Base-by-base conservation (phyloP, 768 basidiomycete genomes). In the Macrolepiota dolichaula region DNA sequence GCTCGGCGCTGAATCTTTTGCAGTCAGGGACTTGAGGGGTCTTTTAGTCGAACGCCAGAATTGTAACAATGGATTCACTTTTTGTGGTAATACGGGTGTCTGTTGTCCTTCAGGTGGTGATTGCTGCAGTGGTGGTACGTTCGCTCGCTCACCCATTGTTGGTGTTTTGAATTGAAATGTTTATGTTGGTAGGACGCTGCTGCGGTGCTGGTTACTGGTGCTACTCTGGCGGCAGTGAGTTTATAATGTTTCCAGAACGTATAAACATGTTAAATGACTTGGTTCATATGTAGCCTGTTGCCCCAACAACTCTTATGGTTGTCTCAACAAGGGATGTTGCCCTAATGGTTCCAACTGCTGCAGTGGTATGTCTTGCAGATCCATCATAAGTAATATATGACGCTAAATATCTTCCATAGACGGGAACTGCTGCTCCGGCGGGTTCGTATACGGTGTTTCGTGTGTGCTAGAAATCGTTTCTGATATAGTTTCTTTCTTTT, bases 91-190 rank as follows among this genome's bases (percentile, higher is more conserved):
- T 19, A 47, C 32, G 10, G 52, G 42, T 11, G 27, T 29, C 22
- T 65, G 64, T 37, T 65, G 63, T 36, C 63, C 63, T 22, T 1
- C 62, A 11, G 61, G 61, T 13, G 61, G 63, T 17, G 40, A 54
- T 44, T 62, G 61, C 22, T 64, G 63, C 27, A 46, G 44, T n/a
- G 15, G 44, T 29, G 57, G 62, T 49, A 11, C 25, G 51, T 50
- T 19, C 6, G 35, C n/a, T 32, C n/a, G 24, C n/a, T 32, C n/a
- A 15, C 5, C n/a, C 13, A 4, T 19, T 19, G n/a, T 13, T 13
- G 22, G 12, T 22, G 19, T 12, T 22, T 13, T 44, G 15, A 49
- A 11, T 24, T 49, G 47, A 24, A 22, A 49, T 7, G 47, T 49
- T 49, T 24, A 13, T 4, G 24, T 49, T 49, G 22, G 40, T 49